A percentile compares a stretch with the other conserved stretches of the same genome.
These are phyloP conservation scores for Wolfiporia cocos DNA, from an alignment of 1,284 basidiomycete genomes.

Conservation along the genomic window DNA sequence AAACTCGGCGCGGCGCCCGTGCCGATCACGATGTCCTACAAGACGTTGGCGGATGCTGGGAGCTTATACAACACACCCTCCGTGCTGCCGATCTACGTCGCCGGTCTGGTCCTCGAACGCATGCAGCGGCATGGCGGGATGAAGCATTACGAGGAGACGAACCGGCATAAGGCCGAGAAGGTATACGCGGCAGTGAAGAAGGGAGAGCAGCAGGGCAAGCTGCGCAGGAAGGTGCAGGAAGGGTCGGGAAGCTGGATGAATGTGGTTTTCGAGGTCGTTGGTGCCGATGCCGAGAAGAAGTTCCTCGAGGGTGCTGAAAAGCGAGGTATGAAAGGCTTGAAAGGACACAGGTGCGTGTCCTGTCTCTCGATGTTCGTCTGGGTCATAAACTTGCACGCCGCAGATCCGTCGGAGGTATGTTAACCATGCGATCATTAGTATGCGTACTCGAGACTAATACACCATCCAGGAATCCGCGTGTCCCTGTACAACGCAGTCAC, in stretches of 20 bases:
- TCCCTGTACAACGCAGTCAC: constrained; percentile 96
- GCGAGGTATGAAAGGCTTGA: constrained; percentile 77
- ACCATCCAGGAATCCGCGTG: constrained; percentile 71
- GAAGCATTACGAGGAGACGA: constrained; percentile 59
- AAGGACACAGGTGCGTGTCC: constrained; percentile 78
- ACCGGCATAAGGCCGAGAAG: constrained; percentile 67
- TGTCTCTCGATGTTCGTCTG: neutral
- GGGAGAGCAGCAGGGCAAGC: constrained; percentile 65
- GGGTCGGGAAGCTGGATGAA: constrained; percentile 91
- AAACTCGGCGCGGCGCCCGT: constrained; percentile 71
- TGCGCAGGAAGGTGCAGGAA: constrained; percentile 63
- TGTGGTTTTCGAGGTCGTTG: constrained; percentile 74
- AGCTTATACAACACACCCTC: constrained; percentile 96
- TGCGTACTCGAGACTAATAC: no score
- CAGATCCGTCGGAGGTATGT: constrained; percentile 62
- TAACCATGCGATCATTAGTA: no score
- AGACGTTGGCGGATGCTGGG: constrained; percentile 72
- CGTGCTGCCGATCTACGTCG: constrained; percentile 89
- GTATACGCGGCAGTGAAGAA: constrained; percentile 70
- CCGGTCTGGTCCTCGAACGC: constrained; percentile 80
- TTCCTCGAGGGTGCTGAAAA: constrained; percentile 80
- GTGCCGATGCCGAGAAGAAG: constrained; percentile 58
- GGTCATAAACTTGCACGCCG: neutral
- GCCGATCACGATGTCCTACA: constrained; percentile 82
- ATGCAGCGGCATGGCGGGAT: constrained; percentile 71